Evolutionary conservation across 2,329 filamentous ascomycete species (phyloP), one percentile per base, ranked within the genome.

Genomic region (Phaeosphaeria sp.): DNA sequence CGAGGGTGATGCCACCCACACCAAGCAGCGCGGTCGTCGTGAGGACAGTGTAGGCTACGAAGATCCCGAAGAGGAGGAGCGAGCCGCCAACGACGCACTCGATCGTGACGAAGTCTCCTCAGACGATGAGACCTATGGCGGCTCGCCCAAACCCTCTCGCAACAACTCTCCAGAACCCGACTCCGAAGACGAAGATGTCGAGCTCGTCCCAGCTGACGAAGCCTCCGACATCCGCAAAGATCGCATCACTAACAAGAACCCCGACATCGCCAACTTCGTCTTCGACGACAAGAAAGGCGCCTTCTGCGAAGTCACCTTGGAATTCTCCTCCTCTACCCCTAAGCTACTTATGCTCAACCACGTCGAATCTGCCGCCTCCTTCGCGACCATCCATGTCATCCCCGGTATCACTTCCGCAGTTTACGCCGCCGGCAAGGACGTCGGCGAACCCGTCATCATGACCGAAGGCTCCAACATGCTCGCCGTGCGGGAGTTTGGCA

Each of bases 311-410:
- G 87, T 98, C 71, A 91, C 90, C 17, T 86, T 98, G 58, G 92
- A 89, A 77, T 97, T 96, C 74, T 87, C 91, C 62, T 86, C 89
- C 43, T 82, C 86, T 44, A 90, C 90, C 15, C 91, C 94, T 63
- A 99, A 99, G 81, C 85, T 99, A 48, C 86, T 99, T 58, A 95
- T 99, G 86, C 88, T 98, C 57, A 91, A 91, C 69, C 84, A 98
- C 56, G 91, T 98, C 53, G 93, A 98, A 77, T 85, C 88, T 17
- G 91, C 91, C 13, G 87, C 92, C 53, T 87, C 87, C 63, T 87
- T 87, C 71, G 89, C 93, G 0, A 87, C 97, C 53, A 90, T 99
- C 63, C 94, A 97, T 75, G 90, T 93, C 71, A 93, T 98, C 59
- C 83, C 87, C 0, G 90, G 90, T 27, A 87, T 99, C 47, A 87